phyloP scores from a whole-genome alignment of 768 basidiomycete genomes.

The Fomitopsis serialis region DNA sequence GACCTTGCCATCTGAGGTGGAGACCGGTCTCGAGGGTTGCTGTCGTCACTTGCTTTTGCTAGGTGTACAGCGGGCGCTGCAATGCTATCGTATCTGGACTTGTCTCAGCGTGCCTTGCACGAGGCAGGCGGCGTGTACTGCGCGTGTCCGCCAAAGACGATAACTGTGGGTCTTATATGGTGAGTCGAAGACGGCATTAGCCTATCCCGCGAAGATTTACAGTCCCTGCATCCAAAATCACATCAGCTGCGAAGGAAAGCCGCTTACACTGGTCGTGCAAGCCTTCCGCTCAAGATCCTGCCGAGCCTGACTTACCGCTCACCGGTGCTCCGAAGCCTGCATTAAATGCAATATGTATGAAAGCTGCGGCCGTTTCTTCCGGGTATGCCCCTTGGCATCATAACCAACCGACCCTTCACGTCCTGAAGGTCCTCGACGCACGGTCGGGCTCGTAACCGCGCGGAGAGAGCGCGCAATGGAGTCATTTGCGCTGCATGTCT shows the following conservation, averaged over 20 bases:
- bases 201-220: background rate
- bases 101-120: constrained; percentile 17
- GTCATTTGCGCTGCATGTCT: background rate
- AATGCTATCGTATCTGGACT: constrained; percentile 12
- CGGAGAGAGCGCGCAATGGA: background rate
- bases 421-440: background rate
- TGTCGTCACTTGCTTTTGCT: constrained; percentile 4
- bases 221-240: constrained; percentile 1
- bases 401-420: background rate
- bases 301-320: background rate
- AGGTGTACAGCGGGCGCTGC: background rate
- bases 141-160: constrained; percentile 7
- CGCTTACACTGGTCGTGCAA: background rate
- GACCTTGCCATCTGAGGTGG: background rate
- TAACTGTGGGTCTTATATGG: background rate
- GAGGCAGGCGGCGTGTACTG: constrained; percentile 16
- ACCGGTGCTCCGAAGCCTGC: background rate
- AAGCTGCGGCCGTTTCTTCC: background rate
- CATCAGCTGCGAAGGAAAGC: background rate
- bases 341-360: background rate
- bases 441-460: background rate
- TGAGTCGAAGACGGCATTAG: background rate
- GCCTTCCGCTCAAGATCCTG: constrained; percentile 1
- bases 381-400: background rate
- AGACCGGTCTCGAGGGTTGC: background rate